A percentile compares a stretch with the other conserved stretches of the same genome.
These are phyloP conservation scores for Carex myosuroides DNA, from an alignment of 176 grass and related monocot species.

Conservation along the genomic window DNA sequence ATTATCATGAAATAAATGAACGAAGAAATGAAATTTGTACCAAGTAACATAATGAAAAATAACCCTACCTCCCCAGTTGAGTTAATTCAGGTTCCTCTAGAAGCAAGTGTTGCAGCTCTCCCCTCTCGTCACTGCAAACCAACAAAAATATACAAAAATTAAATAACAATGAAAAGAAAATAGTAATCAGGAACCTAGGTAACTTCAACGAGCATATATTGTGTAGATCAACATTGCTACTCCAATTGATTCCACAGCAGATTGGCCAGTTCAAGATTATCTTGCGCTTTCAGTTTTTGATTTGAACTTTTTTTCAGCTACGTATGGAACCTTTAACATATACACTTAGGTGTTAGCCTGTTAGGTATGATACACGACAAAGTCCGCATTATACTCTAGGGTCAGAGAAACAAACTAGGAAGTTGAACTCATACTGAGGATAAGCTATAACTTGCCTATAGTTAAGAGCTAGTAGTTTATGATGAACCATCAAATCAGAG, in stretches of 20 bases:
- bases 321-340: not conserved
- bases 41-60: not conserved
- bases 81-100: conserved; percentile 69
- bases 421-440: not conserved
- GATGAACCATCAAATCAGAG: conserved; percentile 44
- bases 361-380: not conserved
- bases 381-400: not conserved
- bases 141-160: conserved; percentile 7
- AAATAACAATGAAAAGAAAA: not conserved
- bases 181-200: not conserved
- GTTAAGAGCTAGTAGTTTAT: conserved; percentile 62
- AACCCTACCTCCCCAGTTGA: conserved; percentile 53
- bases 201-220: conserved; percentile 2
- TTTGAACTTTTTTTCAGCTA: not conserved
- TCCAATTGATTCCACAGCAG: not conserved
- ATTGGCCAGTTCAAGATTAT: not conserved
- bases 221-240: not conserved
- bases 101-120: conserved; percentile 67
- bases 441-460: conserved; percentile 32
- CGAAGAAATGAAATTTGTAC: not conserved
- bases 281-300: not conserved
- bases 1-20: conserved; percentile 12
- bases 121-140: conserved; percentile 30
- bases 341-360: not conserved
- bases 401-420: not conserved